These are phyloP conservation scores for Tulasnella calospora DNA, from an alignment of 768 basidiomycete genomes.

Conservation along the genomic window DNA sequence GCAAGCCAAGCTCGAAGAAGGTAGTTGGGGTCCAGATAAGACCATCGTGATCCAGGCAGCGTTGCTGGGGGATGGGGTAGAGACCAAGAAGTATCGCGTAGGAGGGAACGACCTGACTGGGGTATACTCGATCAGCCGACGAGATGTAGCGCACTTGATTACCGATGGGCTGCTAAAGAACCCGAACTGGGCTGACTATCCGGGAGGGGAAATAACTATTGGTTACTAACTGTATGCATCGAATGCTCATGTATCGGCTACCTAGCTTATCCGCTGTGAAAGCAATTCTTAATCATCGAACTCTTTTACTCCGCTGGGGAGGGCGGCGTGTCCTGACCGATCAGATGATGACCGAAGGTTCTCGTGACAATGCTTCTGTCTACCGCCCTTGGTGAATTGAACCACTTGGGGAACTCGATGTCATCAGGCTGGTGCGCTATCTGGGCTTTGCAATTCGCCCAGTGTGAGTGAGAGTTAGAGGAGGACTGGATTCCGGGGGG, in stretches of 20 bases:
- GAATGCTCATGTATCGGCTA: background rate
- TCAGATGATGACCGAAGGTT: no score
- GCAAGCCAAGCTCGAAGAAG: constrained; percentile 1
- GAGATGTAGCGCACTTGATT: constrained; percentile 23
- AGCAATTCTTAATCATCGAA: no score
- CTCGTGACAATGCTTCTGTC: no score
- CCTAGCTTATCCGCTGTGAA: background rate
- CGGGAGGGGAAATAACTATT: constrained; percentile 4
- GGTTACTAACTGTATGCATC: background rate
- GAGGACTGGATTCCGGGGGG: no score
- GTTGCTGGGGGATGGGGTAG: constrained; percentile 12
- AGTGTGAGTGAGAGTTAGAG: no score
- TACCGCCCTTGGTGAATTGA: no score
- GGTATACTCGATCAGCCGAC: constrained; percentile 11
- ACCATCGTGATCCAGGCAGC: constrained; percentile 13
- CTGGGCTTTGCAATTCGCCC: no score
- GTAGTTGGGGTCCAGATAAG: background rate
- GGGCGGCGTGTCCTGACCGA: no score
- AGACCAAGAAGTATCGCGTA: constrained; percentile 14
- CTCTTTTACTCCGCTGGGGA: no score
- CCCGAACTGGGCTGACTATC: constrained; percentile 2
- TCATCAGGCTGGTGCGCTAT: no score
- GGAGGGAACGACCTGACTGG: background rate
- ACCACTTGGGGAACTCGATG: no score
- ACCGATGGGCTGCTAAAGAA: background rate